These are phyloP conservation scores for Echria macrotheca DNA, from an alignment of 495 filamentous ascomycete genomes.

Conservation along the genomic window DNA sequence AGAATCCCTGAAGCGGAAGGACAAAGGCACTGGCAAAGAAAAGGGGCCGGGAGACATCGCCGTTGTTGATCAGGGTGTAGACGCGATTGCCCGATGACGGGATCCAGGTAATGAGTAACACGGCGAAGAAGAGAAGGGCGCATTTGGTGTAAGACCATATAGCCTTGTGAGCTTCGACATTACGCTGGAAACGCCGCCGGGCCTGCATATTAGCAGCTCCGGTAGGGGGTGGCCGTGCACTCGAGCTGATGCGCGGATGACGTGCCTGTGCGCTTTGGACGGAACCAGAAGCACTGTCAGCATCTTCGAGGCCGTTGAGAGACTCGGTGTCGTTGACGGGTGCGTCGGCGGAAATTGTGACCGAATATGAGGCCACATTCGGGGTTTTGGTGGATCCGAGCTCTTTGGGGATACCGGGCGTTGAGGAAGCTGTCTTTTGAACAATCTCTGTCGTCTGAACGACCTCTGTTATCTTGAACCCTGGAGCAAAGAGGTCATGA, in stretches of 20 bases:
- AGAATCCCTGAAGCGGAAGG: conserved; percentile 78
- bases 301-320: conserved; percentile 8
- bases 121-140: conserved; percentile 77
- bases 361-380: conserved; percentile 39
- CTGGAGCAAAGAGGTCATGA: conserved; percentile 37
- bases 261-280: conserved; percentile 7
- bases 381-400: conserved; percentile 14
- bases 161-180: conserved; percentile 42
- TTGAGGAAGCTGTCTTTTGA: conserved; percentile 10
- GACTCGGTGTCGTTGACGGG: conserved; percentile 17
- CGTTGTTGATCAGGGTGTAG: conserved; percentile 55
- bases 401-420: background rate
- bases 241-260: background rate
- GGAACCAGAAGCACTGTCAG: conserved; percentile 3
- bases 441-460: conserved; percentile 41
- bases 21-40: conserved; percentile 71
- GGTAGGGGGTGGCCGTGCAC: background rate
- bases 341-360: conserved; percentile 40
- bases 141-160: conserved; percentile 80
- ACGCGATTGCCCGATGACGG: conserved; percentile 79
- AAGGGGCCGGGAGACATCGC: conserved; percentile 51
- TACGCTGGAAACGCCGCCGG: conserved; percentile 10
- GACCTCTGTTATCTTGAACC: conserved; percentile 55
- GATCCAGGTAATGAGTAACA: conserved; percentile 78
- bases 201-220: background rate